Base-by-base conservation (phyloP, 202 grass and related monocot species). In the Eragrostis tef region DNA sequence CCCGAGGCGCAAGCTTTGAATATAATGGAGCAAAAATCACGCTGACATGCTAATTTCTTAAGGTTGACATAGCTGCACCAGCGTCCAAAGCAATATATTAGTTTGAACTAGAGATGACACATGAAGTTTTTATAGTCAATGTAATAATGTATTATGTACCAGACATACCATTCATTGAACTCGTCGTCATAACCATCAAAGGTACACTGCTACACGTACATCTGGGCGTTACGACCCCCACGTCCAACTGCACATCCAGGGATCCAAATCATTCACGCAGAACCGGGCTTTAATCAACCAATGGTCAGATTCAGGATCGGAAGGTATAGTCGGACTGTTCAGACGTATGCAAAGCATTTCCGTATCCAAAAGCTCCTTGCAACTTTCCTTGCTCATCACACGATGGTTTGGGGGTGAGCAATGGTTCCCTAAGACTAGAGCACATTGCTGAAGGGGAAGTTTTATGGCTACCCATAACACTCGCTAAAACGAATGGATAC, bases 11-110 rank as follows among this genome's bases (percentile, higher is more conserved):
- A 67, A 64, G 61, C 15, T 83, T 91, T 21, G 73, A 64, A 29
- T 67, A 87, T 90, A 70, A 56, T 86, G 63, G 88, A 75, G 9
- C 56, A 72, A 26, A 81, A 81, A 77, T 85, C 78, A 62, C 58
- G 59, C 16, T 43, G 71, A 15, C 65, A 60, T 60, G 24, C 58
- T 74, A 81, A 81, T 63, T 82, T 53, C 25, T 91, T 87, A 60
- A 61, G 5, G n/a, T 25, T 72, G 31, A 25, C 29, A 53, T 78
- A 68, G 50, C 85, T 91, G 73, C 56, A 83, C 15, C 7, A 51
- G 48, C 46, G 45, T 84, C 70, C 31, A 75, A 70, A 81, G 20
- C 2, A n/a, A n/a, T n/a, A n/a, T n/a, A n/a, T 5, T 25, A 22
- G 9, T 59, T 59, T 11, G n/a, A 48, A 73, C 17, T 46, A 66